Conservation (phyloP, 352 stramenopile genomes). For the Phytophthora capsici region DNA sequence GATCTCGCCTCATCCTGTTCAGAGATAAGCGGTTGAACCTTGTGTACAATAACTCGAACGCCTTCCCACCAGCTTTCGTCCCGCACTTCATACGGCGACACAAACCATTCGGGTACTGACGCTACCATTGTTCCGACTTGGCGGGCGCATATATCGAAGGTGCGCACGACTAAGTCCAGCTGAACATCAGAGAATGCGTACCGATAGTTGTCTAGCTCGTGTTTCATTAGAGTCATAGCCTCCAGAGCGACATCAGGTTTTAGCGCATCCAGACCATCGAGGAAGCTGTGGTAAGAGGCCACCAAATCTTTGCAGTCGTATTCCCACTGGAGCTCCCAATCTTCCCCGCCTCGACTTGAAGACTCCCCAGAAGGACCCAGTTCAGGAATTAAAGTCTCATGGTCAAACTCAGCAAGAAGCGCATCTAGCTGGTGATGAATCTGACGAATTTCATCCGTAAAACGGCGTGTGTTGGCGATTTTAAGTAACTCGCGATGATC, state of each 20-base stretch:
- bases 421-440: constrained; percentile 37
- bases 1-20: neutral
- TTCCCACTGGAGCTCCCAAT: constrained; percentile 36
- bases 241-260: constrained; percentile 17
- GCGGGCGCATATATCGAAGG: constrained; percentile 18
- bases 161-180: constrained; percentile 12
- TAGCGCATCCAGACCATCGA: constrained; percentile 15
- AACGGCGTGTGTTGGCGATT: constrained; percentile 32
- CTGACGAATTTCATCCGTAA: constrained; percentile 37
- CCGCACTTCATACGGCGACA: constrained; percentile 31
- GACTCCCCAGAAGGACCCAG: constrained; percentile 2
- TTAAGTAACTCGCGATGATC: constrained; percentile 28
- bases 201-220: constrained; percentile 38
- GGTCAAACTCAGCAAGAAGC: constrained; percentile 34
- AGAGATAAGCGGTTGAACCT: neutral
- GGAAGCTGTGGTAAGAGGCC: constrained; percentile 20
- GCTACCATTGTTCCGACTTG: constrained; percentile 1
- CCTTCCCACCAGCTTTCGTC: constrained; percentile 41
- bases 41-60: constrained; percentile 28
- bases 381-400: constrained; percentile 4
- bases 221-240: constrained; percentile 30
- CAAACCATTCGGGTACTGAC: constrained; percentile 34
- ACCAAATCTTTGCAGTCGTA: constrained; percentile 32
- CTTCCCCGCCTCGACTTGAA: constrained; percentile 1
- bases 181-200: constrained; percentile 29